Percentiles rank a stretch among this genome's conserved stretches.
Conservation (phyloP, 1,284 basidiomycete species). For the Rhodofomes roseus region DNA sequence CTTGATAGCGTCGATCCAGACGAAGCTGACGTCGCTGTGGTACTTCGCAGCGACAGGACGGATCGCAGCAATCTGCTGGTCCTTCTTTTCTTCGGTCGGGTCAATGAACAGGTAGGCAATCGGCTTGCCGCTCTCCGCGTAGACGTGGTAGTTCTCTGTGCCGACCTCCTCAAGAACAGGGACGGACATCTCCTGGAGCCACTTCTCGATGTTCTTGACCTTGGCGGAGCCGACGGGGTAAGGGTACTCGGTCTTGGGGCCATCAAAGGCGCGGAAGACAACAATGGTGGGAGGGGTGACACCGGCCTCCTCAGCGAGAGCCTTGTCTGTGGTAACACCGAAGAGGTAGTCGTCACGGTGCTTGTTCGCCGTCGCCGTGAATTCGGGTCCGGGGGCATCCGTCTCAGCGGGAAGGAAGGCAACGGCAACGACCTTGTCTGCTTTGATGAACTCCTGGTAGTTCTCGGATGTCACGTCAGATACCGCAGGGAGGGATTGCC, state of each 20-base stretch:
- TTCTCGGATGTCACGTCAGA: slow-evolving; percentile 74
- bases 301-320: slow-evolving; percentile 66
- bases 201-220: slow-evolving; percentile 64
- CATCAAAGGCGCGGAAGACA: slow-evolving; percentile 93
- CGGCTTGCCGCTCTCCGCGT: slow-evolving; percentile 81
- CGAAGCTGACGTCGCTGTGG: slow-evolving; percentile 94
- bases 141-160: slow-evolving; percentile 90
- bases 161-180: slow-evolving; percentile 92
- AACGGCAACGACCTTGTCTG: slow-evolving; percentile 90
- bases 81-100: slow-evolving; percentile 66
- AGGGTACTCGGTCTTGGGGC: slow-evolving; percentile 71
- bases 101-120: slow-evolving; percentile 96
- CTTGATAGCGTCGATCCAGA: slow-evolving; percentile 96
- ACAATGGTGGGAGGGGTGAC: slow-evolving; percentile 82
- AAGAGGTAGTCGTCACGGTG: slow-evolving; percentile 95
- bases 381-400: slow-evolving; percentile 67
- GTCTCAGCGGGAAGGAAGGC: slow-evolving; percentile 77
- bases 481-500: slow-evolving; percentile 95
- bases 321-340: slow-evolving; percentile 76
- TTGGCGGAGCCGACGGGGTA: slow-evolving; percentile 59
- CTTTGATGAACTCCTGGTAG: slow-evolving; percentile 82
- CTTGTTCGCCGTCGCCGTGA: slow-evolving; percentile 77
- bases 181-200: slow-evolving; percentile 82
- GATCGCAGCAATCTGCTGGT: slow-evolving; percentile 66
- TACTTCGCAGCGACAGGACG: slow-evolving; percentile 75